A percentile compares a stretch with the other conserved stretches of the same genome.
Conservation (phyloP, 192 early-diverging fungal species). For the Backusella westeae region DNA sequence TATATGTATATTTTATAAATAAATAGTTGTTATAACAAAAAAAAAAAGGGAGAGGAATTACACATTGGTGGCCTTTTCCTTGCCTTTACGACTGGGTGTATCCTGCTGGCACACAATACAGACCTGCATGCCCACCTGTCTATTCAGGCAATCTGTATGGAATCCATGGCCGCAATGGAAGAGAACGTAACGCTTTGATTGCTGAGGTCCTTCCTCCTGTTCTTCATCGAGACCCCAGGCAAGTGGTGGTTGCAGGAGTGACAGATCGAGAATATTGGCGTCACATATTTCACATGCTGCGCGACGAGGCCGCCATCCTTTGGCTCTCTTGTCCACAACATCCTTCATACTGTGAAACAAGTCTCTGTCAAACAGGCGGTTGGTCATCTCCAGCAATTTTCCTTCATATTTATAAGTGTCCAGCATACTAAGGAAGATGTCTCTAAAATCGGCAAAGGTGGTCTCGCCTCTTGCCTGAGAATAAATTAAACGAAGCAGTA, state of each 20-base stretch:
- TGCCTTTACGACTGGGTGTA: constrained; percentile 7
- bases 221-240: constrained; percentile 17
- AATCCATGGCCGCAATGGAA: constrained; percentile 58
- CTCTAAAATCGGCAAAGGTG: constrained; percentile 54
- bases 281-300: constrained; percentile 54
- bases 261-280: constrained; percentile 47
- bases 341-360: constrained; percentile 50
- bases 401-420: constrained; percentile 67
- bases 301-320: constrained; percentile 55
- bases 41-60: neutral
- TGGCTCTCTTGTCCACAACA: constrained; percentile 47
- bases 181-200: constrained; percentile 35
- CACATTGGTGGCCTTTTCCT: constrained; percentile 8
- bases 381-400: constrained; percentile 59
- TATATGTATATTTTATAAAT: neutral
- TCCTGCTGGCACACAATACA: constrained; percentile 17
- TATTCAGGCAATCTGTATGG: constrained; percentile 48
- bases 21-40: neutral
- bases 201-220: neutral
- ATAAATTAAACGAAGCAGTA: constrained; percentile 52
- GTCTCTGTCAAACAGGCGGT: constrained; percentile 58
- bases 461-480: constrained; percentile 48
- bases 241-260: constrained; percentile 39
- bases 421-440: constrained; percentile 61
- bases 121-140: constrained; percentile 18